These are phyloP conservation scores for Sicyos baderoa DNA, from an alignment of 306 rosid genomes.

Conservation along the genomic window DNA sequence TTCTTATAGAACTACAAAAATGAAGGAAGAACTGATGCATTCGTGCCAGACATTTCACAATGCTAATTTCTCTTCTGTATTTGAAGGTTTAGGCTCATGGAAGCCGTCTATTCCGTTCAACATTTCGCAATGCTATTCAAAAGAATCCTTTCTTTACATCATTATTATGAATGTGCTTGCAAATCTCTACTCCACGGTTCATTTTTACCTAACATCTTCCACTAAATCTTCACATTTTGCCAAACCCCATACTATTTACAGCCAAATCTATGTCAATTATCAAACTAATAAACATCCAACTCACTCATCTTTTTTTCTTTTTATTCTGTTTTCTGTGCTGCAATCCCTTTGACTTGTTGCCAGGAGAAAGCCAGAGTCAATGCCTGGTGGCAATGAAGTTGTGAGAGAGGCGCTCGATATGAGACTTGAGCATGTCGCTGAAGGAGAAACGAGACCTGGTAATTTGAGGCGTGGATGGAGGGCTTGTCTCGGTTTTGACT, in stretches of 20 bases:
- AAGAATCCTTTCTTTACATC: neutral
- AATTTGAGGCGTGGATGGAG: slow-evolving; percentile 8
- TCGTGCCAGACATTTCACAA: no score
- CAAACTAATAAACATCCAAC: neutral
- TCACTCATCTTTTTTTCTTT: neutral
- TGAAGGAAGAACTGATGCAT: no score
- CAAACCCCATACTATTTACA: slow-evolving; percentile 12
- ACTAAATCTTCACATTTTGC: slow-evolving; percentile 8
- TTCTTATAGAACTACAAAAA: neutral
- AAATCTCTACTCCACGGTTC: slow-evolving; percentile 12
- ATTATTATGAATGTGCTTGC: slow-evolving; percentile 1
- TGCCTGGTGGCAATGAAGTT: slow-evolving; percentile 32
- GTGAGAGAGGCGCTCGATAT: slow-evolving; percentile 40
- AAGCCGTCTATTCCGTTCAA: neutral
- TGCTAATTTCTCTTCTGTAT: neutral
- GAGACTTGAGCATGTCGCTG: slow-evolving; percentile 35
- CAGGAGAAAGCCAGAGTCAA: neutral
- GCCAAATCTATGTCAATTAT: slow-evolving; percentile 4
- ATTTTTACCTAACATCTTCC: slow-evolving; percentile 9
- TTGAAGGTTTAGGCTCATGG: slow-evolving; percentile 10
- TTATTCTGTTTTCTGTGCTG: neutral
- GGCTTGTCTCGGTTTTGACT: slow-evolving; percentile 29
- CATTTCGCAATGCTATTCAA: neutral
- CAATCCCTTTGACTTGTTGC: neutral
- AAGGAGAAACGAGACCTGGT: slow-evolving; percentile 31